A percentile compares a stretch with the other conserved stretches of the same genome.
Conservation (phyloP, 2,329 filamentous ascomycete genomes). For the Xylaria sp. region DNA sequence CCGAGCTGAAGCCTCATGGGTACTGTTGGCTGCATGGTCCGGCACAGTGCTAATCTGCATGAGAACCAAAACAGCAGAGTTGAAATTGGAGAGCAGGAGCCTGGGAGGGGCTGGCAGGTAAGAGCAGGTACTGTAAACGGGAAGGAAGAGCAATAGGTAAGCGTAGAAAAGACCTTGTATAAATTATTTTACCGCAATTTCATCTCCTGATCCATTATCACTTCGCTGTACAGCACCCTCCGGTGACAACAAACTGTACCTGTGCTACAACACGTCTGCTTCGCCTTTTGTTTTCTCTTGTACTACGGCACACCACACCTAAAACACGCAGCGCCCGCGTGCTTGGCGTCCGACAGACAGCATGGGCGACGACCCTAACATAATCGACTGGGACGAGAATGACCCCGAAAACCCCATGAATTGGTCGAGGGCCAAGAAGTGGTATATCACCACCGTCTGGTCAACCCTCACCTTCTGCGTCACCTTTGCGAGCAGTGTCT, state of each 20-base stretch:
- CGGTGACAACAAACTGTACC: not conserved
- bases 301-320: not conserved
- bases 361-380: not conserved
- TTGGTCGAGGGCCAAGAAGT: constrained; percentile 14
- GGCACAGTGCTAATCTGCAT: not conserved
- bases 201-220: not conserved
- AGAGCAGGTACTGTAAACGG: not conserved
- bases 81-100: not conserved
- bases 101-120: not conserved
- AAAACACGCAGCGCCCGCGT: not conserved
- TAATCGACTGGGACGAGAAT: constrained; percentile 4
- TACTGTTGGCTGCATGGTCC: not conserved
- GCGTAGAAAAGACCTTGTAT: not conserved
- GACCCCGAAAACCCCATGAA: constrained; percentile 17
- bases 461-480: constrained; percentile 10
- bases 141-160: not conserved
- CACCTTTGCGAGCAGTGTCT: constrained; percentile 47
- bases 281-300: not conserved
- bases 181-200: not conserved
- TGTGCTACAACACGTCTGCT: not conserved
- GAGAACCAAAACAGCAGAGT: not conserved
- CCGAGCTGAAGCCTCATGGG: not conserved
- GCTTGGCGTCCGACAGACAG: not conserved
- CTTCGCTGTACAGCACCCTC: not conserved
- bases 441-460: not conserved